A percentile compares a stretch with the other conserved stretches of the same genome.
phyloP scores from a whole-genome alignment of 1,284 basidiomycete genomes.

The Clitocybe nebularis region DNA sequence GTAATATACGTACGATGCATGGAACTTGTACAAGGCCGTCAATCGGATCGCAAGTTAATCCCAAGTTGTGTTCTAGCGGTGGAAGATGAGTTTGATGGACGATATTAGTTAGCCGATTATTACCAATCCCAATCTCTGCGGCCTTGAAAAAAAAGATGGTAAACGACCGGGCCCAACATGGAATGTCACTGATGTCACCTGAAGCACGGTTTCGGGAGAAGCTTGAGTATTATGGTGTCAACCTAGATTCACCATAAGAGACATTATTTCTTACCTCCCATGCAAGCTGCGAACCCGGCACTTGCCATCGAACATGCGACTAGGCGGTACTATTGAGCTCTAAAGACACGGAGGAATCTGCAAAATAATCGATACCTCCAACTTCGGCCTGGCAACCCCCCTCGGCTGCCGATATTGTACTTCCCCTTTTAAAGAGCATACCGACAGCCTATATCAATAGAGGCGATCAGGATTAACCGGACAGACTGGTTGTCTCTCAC shows the following conservation, averaged over 20 bases:
- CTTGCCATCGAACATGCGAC: constrained; percentile 91
- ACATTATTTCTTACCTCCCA: constrained; percentile 74
- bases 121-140: constrained; percentile 92
- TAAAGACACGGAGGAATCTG: too few relatives aligned
- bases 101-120: constrained; percentile 7
- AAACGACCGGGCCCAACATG: too few relatives aligned
- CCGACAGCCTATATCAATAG: constrained; percentile 67
- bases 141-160: too few relatives aligned
- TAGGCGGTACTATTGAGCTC: constrained; percentile 25
- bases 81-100: constrained; percentile 8
- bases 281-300: constrained; percentile 90
- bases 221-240: constrained; percentile 30
- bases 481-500: not conserved
- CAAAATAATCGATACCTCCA: too few relatives aligned
- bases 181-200: too few relatives aligned
- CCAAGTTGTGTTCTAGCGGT: constrained; percentile 74
- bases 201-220: constrained; percentile 74
- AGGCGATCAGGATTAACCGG: not conserved
- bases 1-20: constrained; percentile 74
- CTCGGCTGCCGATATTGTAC: constrained; percentile 94
- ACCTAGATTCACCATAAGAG: constrained; percentile 5
- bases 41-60: constrained; percentile 89
- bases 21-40: constrained; percentile 93
- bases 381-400: constrained; percentile 88
- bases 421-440: constrained; percentile 97